Evolutionary conservation across 371 early-diverging fungal species (phyloP), one percentile per base, ranked within the genome.

Genomic region (Mucor circinelloides): DNA sequence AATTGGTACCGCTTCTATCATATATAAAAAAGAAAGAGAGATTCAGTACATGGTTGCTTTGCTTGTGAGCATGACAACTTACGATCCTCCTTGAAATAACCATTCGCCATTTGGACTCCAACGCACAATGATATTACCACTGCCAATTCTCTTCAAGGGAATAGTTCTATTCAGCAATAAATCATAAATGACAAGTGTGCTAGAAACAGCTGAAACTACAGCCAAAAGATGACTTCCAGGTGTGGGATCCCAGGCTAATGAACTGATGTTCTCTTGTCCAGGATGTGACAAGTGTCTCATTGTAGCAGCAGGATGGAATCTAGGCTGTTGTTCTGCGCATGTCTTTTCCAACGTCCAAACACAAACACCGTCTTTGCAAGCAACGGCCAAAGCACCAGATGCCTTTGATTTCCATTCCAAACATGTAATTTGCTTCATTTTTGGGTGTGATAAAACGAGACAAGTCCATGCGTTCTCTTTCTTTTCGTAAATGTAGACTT

Each of bases 361-460:
- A 66, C 86, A 85, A 10, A 88, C 85, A 57, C 55, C 69, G 46
- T 77, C 80, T 82, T 77, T 68, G 58, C 83, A 83, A 8, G 85
- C 88, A 27, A 88, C 86, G 0, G 90, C 90, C 17, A 90, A 66
- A 3, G 71, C 69, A 0, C 75, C 83, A 8, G 75, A 72, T 19
- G 82, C 64, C 31, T 73, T 70, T 50, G 75, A 75, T 55, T 81
- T 87, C 88, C 88, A 90, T 65, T 81, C 85, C 13, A 87, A 30
- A 48, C 85, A 83, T 0, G 83, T 83, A 21, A 87, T 79, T 31
- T 79, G 74, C 32, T 73, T 61, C 82, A 87, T 87, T 17, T 70
- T 70, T 4, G 64, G 68, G 60, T 87, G 83, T 9, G 57, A 52
- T 25, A 90, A 64, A 1, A 82, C 76, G 32, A 61, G 57, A n/a